Conservation (phyloP, 108 stramenopile species). For the Tribonema minus region DNA sequence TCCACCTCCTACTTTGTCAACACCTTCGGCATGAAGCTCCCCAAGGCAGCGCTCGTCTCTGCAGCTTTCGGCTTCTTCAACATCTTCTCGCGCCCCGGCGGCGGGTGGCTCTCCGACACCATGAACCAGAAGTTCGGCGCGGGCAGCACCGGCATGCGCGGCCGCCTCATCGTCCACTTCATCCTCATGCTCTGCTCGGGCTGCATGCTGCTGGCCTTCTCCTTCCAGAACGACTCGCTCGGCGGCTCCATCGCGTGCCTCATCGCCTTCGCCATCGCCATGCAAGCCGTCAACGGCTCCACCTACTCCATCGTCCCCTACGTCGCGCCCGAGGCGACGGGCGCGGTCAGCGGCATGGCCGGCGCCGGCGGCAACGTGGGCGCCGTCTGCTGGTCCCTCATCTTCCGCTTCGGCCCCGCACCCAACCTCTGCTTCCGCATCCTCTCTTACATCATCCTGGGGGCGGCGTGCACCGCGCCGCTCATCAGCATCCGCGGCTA, state of each 20-base stretch:
- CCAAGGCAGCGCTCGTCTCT: conserved; percentile 68
- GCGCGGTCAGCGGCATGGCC: conserved; percentile 71
- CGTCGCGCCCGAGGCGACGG: conserved; percentile 68
- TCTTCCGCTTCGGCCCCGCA: conserved; percentile 23
- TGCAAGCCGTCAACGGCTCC: conserved; percentile 72
- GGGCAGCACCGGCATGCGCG: conserved; percentile 63
- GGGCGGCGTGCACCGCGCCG: neutral
- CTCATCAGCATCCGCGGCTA: neutral
- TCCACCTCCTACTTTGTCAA: conserved; percentile 75
- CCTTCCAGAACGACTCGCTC: conserved; percentile 48
- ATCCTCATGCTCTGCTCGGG: conserved; percentile 63
- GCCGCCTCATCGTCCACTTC: conserved; percentile 61
- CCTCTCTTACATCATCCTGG: neutral
- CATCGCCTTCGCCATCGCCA: conserved; percentile 71
- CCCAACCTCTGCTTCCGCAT: neutral
- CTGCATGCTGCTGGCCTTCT: conserved; percentile 65
- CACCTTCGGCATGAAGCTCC: conserved; percentile 52
- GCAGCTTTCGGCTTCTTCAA: conserved; percentile 57
- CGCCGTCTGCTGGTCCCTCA: conserved; percentile 57
- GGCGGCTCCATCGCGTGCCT: conserved; percentile 64
- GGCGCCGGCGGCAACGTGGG: conserved; percentile 76
- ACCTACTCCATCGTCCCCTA: conserved; percentile 76
- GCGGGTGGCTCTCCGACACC: conserved; percentile 1
- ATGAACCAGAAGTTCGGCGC: neutral
- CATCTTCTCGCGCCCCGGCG: neutral